Evolutionary conservation across 805 yeast genomes (phyloP), one percentile per base, ranked within the genome.

Genomic region (Starmerella sirachaensis): DNA sequence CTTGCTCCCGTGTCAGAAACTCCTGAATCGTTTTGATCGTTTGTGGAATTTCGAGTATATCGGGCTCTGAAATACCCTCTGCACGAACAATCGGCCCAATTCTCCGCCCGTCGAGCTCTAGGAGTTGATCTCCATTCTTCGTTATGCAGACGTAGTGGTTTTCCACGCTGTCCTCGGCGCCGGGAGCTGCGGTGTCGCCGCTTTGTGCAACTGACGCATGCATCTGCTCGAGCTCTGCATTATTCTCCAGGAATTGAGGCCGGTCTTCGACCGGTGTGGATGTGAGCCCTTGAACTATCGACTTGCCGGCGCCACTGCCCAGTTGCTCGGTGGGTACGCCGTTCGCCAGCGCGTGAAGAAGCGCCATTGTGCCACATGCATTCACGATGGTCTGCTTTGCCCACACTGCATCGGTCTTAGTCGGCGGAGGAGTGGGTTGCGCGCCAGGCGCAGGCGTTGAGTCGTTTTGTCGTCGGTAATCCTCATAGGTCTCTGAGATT

Each of bases 301-400:
- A 46, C 29, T 37, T 42, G 22, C 57, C 61, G 16, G 53, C 34
- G 16, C 50, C 51, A 4, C 24, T 13, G 20, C 51, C 47, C 18
- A 63, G 42, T 18, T 42, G 33, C 16, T 47, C 51, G 5, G 37
- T 31, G 6, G 60, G 59, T 5, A 57, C 48, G 9, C 56, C 58
- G 32, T 68, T 58, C 29, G 68, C 56, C 7, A 70, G 48, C 0
- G 76, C 65, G 51, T 88, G 96, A 17, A 88, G 61, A 31, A 91
- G 57, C 0, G 94, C 97, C 58, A 80, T 83, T 22, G 93, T 68
- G 5, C 98, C 98, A 62, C 98, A 88, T 0, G 93, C 93, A 55
- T 88, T 88, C 45, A 71, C 72, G 13, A 91, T 72, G 1, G 85
- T 75, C 53, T 88, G 98, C 48, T 73, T 74, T 50, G 76, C 73